Conservation (phyloP, 208 protist genomes). For the Leishmania gerbilli region DNA sequence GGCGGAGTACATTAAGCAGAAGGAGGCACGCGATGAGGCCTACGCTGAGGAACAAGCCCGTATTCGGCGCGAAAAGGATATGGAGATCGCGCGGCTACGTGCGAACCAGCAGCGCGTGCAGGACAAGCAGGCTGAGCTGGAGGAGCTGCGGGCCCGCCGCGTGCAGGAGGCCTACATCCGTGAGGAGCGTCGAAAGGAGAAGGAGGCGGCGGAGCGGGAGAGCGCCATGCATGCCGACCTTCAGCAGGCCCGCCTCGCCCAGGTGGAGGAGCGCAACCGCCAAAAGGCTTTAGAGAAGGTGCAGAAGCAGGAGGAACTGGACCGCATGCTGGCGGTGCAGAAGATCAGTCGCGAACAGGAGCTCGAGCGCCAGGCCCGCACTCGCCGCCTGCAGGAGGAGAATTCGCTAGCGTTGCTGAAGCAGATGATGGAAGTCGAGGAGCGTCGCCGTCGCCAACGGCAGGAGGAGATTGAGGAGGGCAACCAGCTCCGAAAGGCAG, state of each 20-base stretch:
- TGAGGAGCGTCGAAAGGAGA: slow-evolving; percentile 83
- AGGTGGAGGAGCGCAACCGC: slow-evolving; percentile 82
- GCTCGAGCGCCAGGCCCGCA: slow-evolving; percentile 51
- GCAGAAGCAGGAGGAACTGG: slow-evolving; percentile 86
- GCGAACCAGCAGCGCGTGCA: slow-evolving; percentile 90
- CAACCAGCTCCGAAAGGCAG: slow-evolving; percentile 62
- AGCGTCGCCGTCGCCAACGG: slow-evolving; percentile 78
- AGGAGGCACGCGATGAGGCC: slow-evolving; percentile 88
- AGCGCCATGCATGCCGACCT: slow-evolving; percentile 76
- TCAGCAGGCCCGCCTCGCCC: slow-evolving; percentile 64
- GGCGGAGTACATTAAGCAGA: slow-evolving; percentile 85
- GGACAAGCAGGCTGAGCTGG: slow-evolving; percentile 91
- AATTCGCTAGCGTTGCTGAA: slow-evolving; percentile 84
- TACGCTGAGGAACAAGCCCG: slow-evolving; percentile 84
- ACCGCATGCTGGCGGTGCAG: slow-evolving; percentile 86
- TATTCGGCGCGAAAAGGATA: slow-evolving; percentile 86
- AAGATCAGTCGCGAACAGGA: slow-evolving; percentile 82
- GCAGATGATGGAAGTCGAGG: slow-evolving; percentile 93
- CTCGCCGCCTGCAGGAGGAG: slow-evolving; percentile 69
- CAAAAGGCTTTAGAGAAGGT: slow-evolving; percentile 55
- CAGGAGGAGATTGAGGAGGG: slow-evolving; percentile 93
- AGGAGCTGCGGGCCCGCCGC: slow-evolving; percentile 91
- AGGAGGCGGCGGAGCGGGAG: slow-evolving; percentile 66
- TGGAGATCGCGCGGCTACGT: slow-evolving; percentile 88
- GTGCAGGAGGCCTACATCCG: slow-evolving; percentile 87